These are phyloP conservation scores for Dictyostelium citrinum DNA, from an alignment of 78 protist genomes.

Conservation along the genomic window DNA sequence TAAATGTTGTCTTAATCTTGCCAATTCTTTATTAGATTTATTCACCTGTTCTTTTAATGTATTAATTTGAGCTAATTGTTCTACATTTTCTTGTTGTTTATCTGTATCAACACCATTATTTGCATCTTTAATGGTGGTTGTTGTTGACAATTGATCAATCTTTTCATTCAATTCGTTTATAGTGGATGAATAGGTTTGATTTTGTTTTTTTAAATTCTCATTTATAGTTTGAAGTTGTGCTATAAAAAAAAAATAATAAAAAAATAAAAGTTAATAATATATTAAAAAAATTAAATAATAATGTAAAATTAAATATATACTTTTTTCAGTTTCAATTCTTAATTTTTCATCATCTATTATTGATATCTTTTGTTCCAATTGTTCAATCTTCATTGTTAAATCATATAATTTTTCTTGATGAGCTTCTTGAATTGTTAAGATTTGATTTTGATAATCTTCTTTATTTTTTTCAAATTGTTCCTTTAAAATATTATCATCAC, in stretches of 20 bases:
- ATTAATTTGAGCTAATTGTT: background rate
- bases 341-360: background rate
- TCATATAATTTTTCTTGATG: conserved; percentile 47
- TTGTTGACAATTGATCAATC: background rate
- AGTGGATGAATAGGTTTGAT: background rate
- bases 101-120: background rate
- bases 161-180: background rate
- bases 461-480: conserved; percentile 3
- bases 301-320: background rate
- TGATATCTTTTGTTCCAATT: background rate
- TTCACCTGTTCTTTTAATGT: conserved; percentile 30
- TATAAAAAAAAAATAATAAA: background rate
- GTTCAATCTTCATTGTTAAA: conserved; percentile 13
- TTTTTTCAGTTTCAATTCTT: background rate
- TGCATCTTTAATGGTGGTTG: background rate
- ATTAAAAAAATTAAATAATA: background rate
- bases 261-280: background rate
- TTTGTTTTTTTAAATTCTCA: conserved; percentile 19
- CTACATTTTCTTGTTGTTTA: background rate
- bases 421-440: conserved; percentile 15
- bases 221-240: background rate
- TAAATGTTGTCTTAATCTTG: conserved; percentile 56
- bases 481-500: background rate
- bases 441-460: conserved; percentile 44
- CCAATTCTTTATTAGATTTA: conserved; percentile 54